These are phyloP conservation scores for Gymnopus androsaceus DNA, from an alignment of 1,284 basidiomycete species.

Conservation along the genomic window DNA sequence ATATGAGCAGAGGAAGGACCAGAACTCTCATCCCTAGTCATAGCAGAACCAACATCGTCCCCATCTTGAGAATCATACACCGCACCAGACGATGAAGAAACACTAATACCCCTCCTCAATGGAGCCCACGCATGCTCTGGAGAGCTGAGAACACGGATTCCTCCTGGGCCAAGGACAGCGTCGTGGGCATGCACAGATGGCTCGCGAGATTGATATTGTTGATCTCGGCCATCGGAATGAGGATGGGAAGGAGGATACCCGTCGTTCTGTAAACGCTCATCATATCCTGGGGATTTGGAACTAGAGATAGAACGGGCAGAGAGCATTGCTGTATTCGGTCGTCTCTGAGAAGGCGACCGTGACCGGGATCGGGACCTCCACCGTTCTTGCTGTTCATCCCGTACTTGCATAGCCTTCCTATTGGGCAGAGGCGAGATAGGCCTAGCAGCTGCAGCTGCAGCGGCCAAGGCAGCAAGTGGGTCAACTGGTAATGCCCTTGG, in stretches of 20 bases:
- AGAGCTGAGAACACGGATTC: conserved; percentile 9
- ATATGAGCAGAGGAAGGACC: too few relatives aligned
- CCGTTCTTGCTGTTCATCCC: too few relatives aligned
- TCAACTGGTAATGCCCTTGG: background rate
- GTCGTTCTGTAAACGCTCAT: too few relatives aligned
- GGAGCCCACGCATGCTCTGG: conserved; percentile 13
- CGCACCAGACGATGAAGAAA: background rate
- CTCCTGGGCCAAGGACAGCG: conserved; percentile 8
- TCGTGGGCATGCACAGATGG: background rate
- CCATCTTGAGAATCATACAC: background rate
- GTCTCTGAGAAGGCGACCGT: background rate
- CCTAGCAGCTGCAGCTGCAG: conserved; percentile 10
- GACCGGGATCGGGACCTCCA: background rate
- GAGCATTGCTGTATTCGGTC: too few relatives aligned
- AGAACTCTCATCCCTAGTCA: too few relatives aligned
- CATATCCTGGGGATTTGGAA: too few relatives aligned
- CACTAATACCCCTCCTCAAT: background rate
- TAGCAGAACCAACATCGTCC: too few relatives aligned
- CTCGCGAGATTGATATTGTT: background rate
- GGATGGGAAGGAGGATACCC: background rate
- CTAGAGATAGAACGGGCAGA: too few relatives aligned
- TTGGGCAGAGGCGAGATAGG: conserved; percentile 10
- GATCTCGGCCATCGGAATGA: background rate
- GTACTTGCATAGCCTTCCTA: too few relatives aligned
- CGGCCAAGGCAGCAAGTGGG: conserved; percentile 3